Conservation (phyloP, 352 stramenopile genomes). For the Aphanomyces invadans region DNA sequence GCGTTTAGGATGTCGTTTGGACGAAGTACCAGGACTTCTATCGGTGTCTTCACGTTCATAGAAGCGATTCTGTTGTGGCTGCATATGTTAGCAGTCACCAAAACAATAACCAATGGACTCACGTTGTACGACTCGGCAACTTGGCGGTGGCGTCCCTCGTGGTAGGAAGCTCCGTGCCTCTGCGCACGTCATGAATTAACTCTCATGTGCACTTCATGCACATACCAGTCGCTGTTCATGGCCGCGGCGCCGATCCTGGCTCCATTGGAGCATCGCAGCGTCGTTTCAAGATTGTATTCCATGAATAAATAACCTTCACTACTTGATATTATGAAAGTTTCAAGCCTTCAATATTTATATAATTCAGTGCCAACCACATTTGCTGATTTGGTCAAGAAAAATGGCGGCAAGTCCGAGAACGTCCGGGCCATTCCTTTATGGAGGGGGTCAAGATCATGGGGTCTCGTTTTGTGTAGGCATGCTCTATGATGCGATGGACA, state of each 20-base stretch:
- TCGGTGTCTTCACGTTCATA: neutral
- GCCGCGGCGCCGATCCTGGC: constrained; percentile 1
- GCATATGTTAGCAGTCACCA: neutral
- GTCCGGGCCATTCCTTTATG: too few relatives aligned
- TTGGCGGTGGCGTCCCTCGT: neutral
- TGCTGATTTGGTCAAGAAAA: too few relatives aligned
- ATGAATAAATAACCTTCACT: neutral
- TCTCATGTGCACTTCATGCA: neutral
- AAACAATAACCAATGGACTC: neutral
- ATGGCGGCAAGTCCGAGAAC: too few relatives aligned
- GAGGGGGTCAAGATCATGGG: too few relatives aligned
- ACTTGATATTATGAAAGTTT: neutral
- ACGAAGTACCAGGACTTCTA: neutral
- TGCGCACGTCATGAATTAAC: neutral
- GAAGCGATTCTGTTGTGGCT: neutral
- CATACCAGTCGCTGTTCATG: constrained; percentile 8
- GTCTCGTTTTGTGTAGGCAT: too few relatives aligned
- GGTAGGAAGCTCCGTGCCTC: neutral
- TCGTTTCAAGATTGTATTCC: neutral
- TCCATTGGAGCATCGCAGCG: constrained; percentile 9
- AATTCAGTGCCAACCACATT: too few relatives aligned
- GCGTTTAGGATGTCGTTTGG: neutral
- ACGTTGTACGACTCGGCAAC: neutral
- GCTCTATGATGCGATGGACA: too few relatives aligned
- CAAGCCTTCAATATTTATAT: neutral